Conservation (phyloP, 768 basidiomycete species). For the Psilocybe subaeruginosa region DNA sequence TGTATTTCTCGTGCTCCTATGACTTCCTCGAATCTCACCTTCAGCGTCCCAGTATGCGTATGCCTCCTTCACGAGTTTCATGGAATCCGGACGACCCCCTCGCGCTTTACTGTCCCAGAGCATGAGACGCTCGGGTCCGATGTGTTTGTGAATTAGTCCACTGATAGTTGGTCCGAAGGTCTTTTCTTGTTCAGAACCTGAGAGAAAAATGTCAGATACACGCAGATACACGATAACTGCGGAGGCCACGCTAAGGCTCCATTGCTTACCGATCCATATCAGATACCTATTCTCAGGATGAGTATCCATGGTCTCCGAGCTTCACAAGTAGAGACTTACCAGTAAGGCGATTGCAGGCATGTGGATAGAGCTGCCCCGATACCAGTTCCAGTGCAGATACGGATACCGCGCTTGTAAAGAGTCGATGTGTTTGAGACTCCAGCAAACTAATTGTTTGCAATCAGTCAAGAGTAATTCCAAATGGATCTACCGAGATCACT, state of each 20-base stretch:
- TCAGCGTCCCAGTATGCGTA: conserved; percentile 75
- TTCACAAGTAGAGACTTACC: conserved; percentile 42
- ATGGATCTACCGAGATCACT: conserved; percentile 2
- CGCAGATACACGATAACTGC: conserved; percentile 12
- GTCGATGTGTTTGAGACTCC: conserved; percentile 82
- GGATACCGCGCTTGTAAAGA: conserved; percentile 79
- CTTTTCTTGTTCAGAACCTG: conserved; percentile 79
- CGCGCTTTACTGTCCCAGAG: conserved; percentile 80
- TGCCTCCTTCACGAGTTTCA: conserved; percentile 73
- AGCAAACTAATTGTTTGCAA: conserved; percentile 53
- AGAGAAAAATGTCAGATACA: conserved; percentile 23
- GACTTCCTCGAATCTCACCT: conserved; percentile 35
- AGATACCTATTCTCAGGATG: conserved; percentile 54
- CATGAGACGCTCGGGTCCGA: conserved; percentile 72
- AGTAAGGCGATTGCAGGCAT: conserved; percentile 74
- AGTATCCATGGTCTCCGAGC: conserved; percentile 3
- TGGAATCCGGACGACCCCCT: conserved; percentile 76
- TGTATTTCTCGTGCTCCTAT: background rate
- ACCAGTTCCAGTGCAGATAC: conserved; percentile 83
- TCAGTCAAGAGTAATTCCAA: background rate
- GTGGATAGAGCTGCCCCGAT: conserved; percentile 81
- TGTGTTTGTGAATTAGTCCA: conserved; percentile 69
- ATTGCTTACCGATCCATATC: conserved; percentile 69
- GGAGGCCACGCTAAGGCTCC: conserved; percentile 3
- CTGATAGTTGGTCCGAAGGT: conserved; percentile 74